Evolutionary conservation across 2,329 filamentous ascomycete species (phyloP).

Genomic region (Fonsecaea nubica): DNA sequence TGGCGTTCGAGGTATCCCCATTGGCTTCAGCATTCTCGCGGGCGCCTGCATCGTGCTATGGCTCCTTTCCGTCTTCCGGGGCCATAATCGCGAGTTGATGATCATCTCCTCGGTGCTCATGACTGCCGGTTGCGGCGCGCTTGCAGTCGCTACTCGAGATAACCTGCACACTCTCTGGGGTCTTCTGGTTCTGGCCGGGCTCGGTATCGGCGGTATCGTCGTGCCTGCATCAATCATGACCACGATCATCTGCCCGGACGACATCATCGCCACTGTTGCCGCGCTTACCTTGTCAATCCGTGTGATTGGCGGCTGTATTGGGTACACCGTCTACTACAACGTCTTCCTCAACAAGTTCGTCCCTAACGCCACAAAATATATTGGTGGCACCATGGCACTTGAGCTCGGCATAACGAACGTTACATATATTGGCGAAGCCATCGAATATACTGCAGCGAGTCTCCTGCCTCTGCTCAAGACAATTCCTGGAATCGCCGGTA

Average conservation of each 20-base stretch:
- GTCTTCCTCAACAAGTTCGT: slow-evolving; percentile 56
- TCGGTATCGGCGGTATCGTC: slow-evolving; percentile 72
- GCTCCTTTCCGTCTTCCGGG: slow-evolving; percentile 63
- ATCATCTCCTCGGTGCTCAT: slow-evolving; percentile 66
- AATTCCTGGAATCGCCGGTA: slow-evolving; percentile 58
- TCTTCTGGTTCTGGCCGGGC: slow-evolving; percentile 65
- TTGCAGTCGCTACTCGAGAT: slow-evolving; percentile 58
- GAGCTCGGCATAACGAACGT: slow-evolving; percentile 59
- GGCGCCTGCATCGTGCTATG: slow-evolving; percentile 66
- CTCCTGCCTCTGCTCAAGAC: slow-evolving; percentile 60
- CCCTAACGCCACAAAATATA: slow-evolving; percentile 54
- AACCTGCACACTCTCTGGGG: slow-evolving; percentile 64
- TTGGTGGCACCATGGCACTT: slow-evolving; percentile 59
- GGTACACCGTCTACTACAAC: slow-evolving; percentile 66
- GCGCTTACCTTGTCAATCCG: slow-evolving; percentile 73
- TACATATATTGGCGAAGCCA: slow-evolving; percentile 57
- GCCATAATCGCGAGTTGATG: slow-evolving; percentile 66
- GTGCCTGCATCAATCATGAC: slow-evolving; percentile 72
- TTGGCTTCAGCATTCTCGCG: slow-evolving; percentile 67
- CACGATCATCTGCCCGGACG: slow-evolving; percentile 71
- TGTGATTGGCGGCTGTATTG: slow-evolving; percentile 70
- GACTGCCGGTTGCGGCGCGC: slow-evolving; percentile 66
- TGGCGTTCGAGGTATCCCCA: slow-evolving; percentile 69
- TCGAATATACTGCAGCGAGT: slow-evolving; percentile 60
- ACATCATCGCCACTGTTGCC: slow-evolving; percentile 72